These are phyloP conservation scores for Annulohypoxylon moriforme DNA, from an alignment of 495 filamentous ascomycete species.

Conservation along the genomic window DNA sequence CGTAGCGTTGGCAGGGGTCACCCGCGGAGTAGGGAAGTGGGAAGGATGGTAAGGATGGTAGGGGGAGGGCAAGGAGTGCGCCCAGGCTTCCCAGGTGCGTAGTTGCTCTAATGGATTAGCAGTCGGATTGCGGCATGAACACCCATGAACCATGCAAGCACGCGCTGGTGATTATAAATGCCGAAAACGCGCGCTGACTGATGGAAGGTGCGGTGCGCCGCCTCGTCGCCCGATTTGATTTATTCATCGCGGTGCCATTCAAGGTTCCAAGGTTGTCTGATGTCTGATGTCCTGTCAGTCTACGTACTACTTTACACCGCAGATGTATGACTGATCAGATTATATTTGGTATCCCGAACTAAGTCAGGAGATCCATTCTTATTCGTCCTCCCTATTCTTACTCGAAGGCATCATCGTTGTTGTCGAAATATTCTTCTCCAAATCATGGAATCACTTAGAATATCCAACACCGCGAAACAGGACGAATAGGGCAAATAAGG, in stretches of 20 bases:
- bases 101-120: constrained; percentile 4
- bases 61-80: background rate
- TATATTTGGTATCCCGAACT: constrained; percentile 4
- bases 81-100: background rate
- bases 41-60: background rate
- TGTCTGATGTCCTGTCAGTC: background rate
- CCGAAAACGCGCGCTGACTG: constrained; percentile 33
- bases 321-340: constrained; percentile 7
- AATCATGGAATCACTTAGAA: background rate
- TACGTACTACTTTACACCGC: background rate
- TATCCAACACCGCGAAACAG: constrained; percentile 7
- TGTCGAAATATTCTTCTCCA: constrained; percentile 3
- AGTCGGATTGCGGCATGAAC: constrained; percentile 17
- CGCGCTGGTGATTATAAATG: constrained; percentile 35
- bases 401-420: background rate
- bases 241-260: too few relatives aligned
- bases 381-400: background rate
- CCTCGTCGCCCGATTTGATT: background rate
- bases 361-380: constrained; percentile 1
- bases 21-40: constrained; percentile 27
- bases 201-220: background rate
- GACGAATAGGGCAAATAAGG: too few relatives aligned
- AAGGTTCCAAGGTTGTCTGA: too few relatives aligned
- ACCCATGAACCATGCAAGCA: constrained; percentile 24
- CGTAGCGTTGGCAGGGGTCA: constrained; percentile 34